Conservation (phyloP, 202 grass and related monocot genomes). For the Saccharum hybrid region DNA sequence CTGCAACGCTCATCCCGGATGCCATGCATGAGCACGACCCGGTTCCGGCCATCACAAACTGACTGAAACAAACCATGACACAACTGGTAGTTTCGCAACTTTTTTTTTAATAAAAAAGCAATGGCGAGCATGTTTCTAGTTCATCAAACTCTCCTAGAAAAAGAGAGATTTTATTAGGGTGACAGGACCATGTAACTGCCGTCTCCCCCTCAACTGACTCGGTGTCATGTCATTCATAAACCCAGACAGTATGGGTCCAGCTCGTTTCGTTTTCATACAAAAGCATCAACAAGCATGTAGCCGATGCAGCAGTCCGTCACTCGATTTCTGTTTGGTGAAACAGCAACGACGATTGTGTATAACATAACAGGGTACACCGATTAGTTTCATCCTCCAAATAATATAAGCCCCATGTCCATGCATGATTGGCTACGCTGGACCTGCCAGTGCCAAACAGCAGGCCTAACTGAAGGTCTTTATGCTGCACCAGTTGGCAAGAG, state of each 20-base stretch:
- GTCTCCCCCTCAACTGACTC: slow-evolving; percentile 22
- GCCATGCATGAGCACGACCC: background rate
- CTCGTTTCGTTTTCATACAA: background rate
- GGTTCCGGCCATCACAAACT: background rate
- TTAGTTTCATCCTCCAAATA: background rate
- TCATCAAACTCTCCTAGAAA: no score
- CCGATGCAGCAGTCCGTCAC: slow-evolving; percentile 16
- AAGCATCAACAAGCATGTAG: background rate
- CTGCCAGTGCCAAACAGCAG: slow-evolving; percentile 35
- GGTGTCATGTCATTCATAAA: slow-evolving; percentile 20
- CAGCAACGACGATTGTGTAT: background rate
- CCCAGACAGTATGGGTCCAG: background rate
- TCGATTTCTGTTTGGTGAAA: background rate
- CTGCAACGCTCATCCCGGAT: slow-evolving; percentile 5
- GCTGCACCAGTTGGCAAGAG: slow-evolving; percentile 26
- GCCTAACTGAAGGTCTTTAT: slow-evolving; percentile 38
- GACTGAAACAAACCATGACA: background rate
- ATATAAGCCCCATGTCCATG: background rate
- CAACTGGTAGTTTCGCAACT: background rate
- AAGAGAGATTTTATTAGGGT: background rate
- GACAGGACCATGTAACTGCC: slow-evolving; percentile 1
- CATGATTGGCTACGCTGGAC: slow-evolving; percentile 7
- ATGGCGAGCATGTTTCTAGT: background rate
- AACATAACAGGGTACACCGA: background rate
- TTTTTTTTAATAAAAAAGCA: background rate